Evolutionary conservation across 768 basidiomycete species (phyloP).

Genomic region (Mycena sanguinolenta): DNA sequence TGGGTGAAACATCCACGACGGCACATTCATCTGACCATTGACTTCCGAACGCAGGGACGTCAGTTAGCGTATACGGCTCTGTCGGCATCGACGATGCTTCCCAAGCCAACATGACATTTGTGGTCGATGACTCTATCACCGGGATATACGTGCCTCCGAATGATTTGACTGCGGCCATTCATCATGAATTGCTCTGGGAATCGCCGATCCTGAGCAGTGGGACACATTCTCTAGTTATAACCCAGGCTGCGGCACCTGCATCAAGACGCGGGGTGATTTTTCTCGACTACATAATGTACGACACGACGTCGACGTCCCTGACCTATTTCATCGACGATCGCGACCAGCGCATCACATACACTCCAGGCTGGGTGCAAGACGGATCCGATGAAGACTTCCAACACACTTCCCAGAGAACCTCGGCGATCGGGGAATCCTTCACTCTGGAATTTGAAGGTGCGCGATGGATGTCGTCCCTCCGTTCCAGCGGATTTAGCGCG

Average conservation of each 20-base stretch:
- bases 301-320: not conserved
- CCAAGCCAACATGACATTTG: slow-evolving; percentile 3
- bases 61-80: not conserved
- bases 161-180: not conserved
- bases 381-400: not conserved
- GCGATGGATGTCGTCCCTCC: not conserved
- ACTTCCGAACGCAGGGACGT: not conserved
- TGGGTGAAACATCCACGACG: not conserved
- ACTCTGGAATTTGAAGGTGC: not conserved
- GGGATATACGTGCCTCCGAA: not conserved
- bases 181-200: not conserved
- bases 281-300: slow-evolving; percentile 12
- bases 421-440: not conserved
- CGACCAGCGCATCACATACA: slow-evolving; percentile 7
- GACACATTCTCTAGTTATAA: slow-evolving; percentile 5
- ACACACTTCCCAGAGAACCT: not conserved
- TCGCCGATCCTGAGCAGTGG: not conserved
- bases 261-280: not conserved
- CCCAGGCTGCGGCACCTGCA: not conserved
- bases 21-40: not conserved
- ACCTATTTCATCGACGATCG: slow-evolving; percentile 6
- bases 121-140: not conserved
- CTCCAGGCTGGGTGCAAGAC: not conserved
- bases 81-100: not conserved
- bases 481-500: too few relatives aligned